Conservation (phyloP, 768 basidiomycete species). For the Russula ochroleuca region DNA sequence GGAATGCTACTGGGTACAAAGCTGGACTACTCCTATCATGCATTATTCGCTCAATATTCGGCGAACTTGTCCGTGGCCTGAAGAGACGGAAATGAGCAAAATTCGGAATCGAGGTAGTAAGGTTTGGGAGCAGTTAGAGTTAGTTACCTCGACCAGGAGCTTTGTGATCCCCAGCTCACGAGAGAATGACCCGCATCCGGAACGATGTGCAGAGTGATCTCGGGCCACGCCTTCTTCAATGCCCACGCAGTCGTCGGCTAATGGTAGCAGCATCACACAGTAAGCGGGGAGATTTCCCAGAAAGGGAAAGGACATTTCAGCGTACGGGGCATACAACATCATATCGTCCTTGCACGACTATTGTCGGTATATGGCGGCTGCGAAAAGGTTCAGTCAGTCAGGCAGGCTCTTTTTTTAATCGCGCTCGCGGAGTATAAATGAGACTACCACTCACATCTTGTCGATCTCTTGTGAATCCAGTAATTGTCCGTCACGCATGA, state of each 20-base stretch:
- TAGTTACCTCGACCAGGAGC: slow-evolving; percentile 60
- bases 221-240: slow-evolving; percentile 81
- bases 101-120: not conserved
- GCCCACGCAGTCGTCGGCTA: slow-evolving; percentile 77
- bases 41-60: slow-evolving; percentile 30
- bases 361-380: slow-evolving; percentile 83
- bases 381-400: slow-evolving; percentile 6
- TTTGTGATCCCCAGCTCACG: slow-evolving; percentile 67
- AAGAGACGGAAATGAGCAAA: not conserved
- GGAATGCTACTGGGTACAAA: not conserved
- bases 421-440: not conserved
- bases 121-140: no score
- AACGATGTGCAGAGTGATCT: slow-evolving; percentile 68
- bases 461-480: slow-evolving; percentile 79
- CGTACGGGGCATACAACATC: slow-evolving; percentile 82
- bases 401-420: not conserved
- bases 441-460: slow-evolving; percentile 57
- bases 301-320: slow-evolving; percentile 26
- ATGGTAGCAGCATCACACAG: not conserved
- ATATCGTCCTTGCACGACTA: slow-evolving; percentile 83
- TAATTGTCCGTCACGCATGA: slow-evolving; percentile 85
- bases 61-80: slow-evolving; percentile 47
- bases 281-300: not conserved
- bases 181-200: slow-evolving; percentile 87
- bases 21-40: not conserved